Base-by-base conservation (phyloP, 148 eudicot species). In the Beta vulgaris region DNA sequence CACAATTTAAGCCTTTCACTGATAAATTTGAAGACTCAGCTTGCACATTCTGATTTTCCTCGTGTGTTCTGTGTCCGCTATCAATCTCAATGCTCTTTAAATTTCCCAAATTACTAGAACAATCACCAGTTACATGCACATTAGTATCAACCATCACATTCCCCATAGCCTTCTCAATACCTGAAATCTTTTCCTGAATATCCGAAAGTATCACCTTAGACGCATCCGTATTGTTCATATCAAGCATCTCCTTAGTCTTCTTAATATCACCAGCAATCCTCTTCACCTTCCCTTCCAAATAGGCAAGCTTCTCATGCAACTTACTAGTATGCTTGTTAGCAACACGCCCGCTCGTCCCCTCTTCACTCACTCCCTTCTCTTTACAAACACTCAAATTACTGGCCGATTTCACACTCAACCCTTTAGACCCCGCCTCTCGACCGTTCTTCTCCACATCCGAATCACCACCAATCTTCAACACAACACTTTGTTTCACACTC, bases 251-350 rank as follows among this genome's bases (percentile, higher is more conserved):
- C 71, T 94, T 94, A 0, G 98, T 91, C 86, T 85, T 88, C 87
- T 90, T 91, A 54, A 94, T 94, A 80, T 94, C 98, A 14, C 91
- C 81, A n/a, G 97, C 91, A 62, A 94, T 94, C 78, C 90, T 84
- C 86, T 90, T 88, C 72, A 94, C 97, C 75, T 88, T 94, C 49
- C 91, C 98, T 75, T 94, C 97, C 83, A 94, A 83, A 81, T 82
- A 88, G 0, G 98, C 97, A 71, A 94, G 90, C 82, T 90, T 91
- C 77, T 90, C 98, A 36, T 91, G 98, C 49, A 94, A 75, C 80
- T 84, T 90, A 77, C 91, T 91, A 5, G 91, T 85, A 53, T 85
- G 81, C 83, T 88, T 91, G 34, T 80, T 79, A 57, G 55, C 77
- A 51, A 55, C 77, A 43, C 78, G 51, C 26, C 80, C 78, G 78